Evolutionary conservation across 2,329 filamentous ascomycete species (phyloP).

Genomic region (Knufia fluminis): DNA sequence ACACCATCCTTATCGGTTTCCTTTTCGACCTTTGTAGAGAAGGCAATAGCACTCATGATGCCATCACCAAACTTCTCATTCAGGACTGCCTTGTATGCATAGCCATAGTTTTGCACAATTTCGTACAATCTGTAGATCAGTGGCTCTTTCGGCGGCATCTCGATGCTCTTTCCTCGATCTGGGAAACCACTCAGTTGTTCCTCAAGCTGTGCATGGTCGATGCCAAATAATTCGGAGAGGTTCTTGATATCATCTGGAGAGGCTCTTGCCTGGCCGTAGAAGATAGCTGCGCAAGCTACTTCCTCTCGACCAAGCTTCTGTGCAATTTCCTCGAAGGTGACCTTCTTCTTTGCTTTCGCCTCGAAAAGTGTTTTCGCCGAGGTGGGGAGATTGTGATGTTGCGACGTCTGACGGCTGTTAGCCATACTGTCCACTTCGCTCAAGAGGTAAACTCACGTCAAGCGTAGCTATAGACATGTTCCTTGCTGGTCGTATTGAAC

Average conservation of each 20-base stretch:
- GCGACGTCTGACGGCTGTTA: constrained; percentile 45
- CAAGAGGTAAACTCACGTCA: constrained; percentile 27
- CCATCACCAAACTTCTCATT: constrained; percentile 94
- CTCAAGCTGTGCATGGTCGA: constrained; percentile 49
- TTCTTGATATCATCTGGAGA: constrained; percentile 59
- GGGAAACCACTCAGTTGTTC: constrained; percentile 63
- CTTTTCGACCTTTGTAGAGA: constrained; percentile 86
- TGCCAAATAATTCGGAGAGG: constrained; percentile 56
- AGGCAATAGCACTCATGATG: constrained; percentile 94
- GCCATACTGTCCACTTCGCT: constrained; percentile 18
- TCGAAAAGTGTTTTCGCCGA: constrained; percentile 67
- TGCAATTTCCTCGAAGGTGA: constrained; percentile 73
- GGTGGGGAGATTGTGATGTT: constrained; percentile 59
- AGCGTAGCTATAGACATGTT: constrained; percentile 37
- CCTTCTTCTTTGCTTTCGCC: constrained; percentile 64
- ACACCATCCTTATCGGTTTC: constrained; percentile 76
- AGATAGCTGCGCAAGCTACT: constrained; percentile 76
- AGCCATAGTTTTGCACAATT: constrained; percentile 93
- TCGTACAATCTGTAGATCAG: constrained; percentile 87
- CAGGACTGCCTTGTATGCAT: constrained; percentile 87
- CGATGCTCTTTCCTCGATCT: constrained; percentile 66
- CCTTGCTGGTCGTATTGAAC: constrained; percentile 10
- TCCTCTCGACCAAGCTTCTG: constrained; percentile 66
- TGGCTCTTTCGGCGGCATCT: constrained; percentile 78
- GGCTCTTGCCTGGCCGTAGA: constrained; percentile 78